These are phyloP conservation scores for Lactarius hengduanensis DNA, from an alignment of 768 basidiomycete genomes.

Conservation along the genomic window DNA sequence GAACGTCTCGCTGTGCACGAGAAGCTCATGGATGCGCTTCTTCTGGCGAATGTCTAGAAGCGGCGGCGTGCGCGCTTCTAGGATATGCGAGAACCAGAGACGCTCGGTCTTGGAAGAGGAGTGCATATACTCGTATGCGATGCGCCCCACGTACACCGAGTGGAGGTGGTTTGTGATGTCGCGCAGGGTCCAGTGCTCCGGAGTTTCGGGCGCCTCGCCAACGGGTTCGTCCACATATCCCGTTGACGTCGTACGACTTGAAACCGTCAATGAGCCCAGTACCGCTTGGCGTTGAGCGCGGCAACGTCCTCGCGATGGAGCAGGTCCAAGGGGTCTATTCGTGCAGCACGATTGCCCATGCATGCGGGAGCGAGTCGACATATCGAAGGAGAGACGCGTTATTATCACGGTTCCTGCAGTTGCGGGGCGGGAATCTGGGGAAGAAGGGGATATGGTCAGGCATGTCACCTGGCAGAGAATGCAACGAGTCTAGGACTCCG, in stretches of 20 bases:
- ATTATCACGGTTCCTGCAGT: slow-evolving; percentile 58
- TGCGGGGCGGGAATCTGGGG: slow-evolving; percentile 39
- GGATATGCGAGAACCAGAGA: slow-evolving; percentile 83
- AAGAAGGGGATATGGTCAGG: neutral
- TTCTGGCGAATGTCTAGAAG: slow-evolving; percentile 40
- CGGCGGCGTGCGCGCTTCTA: slow-evolving; percentile 60
- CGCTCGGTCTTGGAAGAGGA: slow-evolving; percentile 82
- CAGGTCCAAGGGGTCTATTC: slow-evolving; percentile 85
- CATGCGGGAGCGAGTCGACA: slow-evolving; percentile 81
- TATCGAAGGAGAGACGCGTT: slow-evolving; percentile 85
- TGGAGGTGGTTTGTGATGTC: slow-evolving; percentile 71
- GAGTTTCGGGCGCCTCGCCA: slow-evolving; percentile 36
- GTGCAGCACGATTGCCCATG: slow-evolving; percentile 84
- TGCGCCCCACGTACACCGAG: slow-evolving; percentile 74
- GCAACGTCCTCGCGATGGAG: slow-evolving; percentile 79
- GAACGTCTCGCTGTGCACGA: slow-evolving; percentile 75
- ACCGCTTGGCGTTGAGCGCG: slow-evolving; percentile 73
- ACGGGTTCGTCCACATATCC: slow-evolving; percentile 73
- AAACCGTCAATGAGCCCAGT: slow-evolving; percentile 61
- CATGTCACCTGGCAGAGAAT: neutral
- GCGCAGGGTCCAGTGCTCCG: slow-evolving; percentile 59
- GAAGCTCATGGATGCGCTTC: slow-evolving; percentile 60
- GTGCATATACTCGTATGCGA: slow-evolving; percentile 94
- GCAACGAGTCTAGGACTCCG: no score
- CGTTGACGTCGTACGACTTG: slow-evolving; percentile 66